Evolutionary conservation across 2,329 filamentous ascomycete genomes (phyloP).

Genomic region (Microascus cirrosus): DNA sequence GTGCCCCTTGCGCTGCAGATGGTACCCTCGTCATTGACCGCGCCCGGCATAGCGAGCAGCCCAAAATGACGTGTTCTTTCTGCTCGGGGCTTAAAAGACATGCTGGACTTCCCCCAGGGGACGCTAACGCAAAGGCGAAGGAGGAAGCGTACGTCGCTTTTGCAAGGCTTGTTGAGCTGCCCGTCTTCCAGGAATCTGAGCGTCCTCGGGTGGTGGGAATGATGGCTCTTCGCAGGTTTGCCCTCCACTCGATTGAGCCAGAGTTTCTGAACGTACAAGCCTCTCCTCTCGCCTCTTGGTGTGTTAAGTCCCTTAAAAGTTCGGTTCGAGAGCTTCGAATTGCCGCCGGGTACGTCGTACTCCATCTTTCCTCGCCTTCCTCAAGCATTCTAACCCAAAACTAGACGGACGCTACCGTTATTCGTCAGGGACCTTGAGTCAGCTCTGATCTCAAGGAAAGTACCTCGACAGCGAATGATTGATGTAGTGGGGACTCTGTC

Average conservation of each 20-base stretch:
- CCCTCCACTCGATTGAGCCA: slow-evolving; percentile 51
- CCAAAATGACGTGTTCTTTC: not conserved
- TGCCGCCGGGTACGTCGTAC: slow-evolving; percentile 51
- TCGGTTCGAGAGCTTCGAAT: slow-evolving; percentile 78
- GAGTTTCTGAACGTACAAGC: slow-evolving; percentile 55
- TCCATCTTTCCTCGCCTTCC: slow-evolving; percentile 4
- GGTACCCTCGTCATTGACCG: slow-evolving; percentile 22
- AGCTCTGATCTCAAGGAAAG: slow-evolving; percentile 9
- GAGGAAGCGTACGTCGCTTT: slow-evolving; percentile 32
- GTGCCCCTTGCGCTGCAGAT: slow-evolving; percentile 43
- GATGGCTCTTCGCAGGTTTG: slow-evolving; percentile 56
- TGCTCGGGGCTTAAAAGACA: not conserved
- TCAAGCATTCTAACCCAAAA: slow-evolving; percentile 6
- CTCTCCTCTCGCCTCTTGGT: slow-evolving; percentile 66
- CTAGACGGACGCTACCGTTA: slow-evolving; percentile 49
- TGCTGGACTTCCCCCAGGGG: not conserved
- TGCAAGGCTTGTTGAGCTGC: slow-evolving; percentile 28
- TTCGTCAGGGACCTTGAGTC: slow-evolving; percentile 39
- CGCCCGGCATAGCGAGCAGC: not conserved
- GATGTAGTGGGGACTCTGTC: slow-evolving; percentile 11
- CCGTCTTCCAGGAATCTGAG: slow-evolving; percentile 40
- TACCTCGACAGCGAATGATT: not conserved
- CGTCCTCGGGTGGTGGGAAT: slow-evolving; percentile 59
- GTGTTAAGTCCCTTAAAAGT: slow-evolving; percentile 69
- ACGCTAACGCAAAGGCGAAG: slow-evolving; percentile 13